Evolutionary conservation across 805 yeast genomes (phyloP).

Genomic region (Ogataea populi-albae): DNA sequence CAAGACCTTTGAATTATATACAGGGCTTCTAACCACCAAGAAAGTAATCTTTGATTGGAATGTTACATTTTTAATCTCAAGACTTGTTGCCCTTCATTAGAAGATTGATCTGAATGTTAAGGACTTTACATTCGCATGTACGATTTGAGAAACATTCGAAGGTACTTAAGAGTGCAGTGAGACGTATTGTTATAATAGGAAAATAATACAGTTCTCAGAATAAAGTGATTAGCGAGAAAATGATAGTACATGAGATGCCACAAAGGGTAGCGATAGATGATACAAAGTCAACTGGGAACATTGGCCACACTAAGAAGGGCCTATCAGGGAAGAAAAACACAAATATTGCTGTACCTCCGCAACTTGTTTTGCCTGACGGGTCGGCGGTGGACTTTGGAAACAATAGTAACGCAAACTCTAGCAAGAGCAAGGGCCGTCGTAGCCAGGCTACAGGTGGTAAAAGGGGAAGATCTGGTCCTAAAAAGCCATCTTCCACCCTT

Average conservation of each 20-base stretch:
- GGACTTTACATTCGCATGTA: no score
- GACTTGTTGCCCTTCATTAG: no score
- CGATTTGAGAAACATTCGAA: no score
- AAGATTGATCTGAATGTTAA: no score
- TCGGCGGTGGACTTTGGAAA: constrained; percentile 27
- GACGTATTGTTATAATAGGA: no score
- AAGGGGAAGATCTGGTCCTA: constrained; percentile 15
- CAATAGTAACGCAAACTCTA: constrained; percentile 13
- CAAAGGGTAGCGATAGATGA: constrained; percentile 22
- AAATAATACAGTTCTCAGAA: no score
- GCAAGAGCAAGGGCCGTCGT: constrained; percentile 13
- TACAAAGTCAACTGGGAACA: constrained; percentile 4
- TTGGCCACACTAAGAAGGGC: constrained; percentile 5
- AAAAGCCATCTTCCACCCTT: constrained; percentile 21
- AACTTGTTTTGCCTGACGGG: constrained; percentile 32
- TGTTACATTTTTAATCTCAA: no score
- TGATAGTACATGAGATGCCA: constrained; percentile 25
- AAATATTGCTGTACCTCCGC: constrained; percentile 28
- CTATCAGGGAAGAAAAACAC: constrained; percentile 37
- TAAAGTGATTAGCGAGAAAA: constrained; percentile 12
- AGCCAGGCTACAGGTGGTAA: constrained; percentile 11
- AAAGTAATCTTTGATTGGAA: no score
- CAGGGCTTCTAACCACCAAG: no score
- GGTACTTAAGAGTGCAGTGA: no score
- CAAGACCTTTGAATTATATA: no score